These are phyloP conservation scores for Bruguiera gymnorhiza DNA, from an alignment of 345 rosid genomes.

Conservation along the genomic window DNA sequence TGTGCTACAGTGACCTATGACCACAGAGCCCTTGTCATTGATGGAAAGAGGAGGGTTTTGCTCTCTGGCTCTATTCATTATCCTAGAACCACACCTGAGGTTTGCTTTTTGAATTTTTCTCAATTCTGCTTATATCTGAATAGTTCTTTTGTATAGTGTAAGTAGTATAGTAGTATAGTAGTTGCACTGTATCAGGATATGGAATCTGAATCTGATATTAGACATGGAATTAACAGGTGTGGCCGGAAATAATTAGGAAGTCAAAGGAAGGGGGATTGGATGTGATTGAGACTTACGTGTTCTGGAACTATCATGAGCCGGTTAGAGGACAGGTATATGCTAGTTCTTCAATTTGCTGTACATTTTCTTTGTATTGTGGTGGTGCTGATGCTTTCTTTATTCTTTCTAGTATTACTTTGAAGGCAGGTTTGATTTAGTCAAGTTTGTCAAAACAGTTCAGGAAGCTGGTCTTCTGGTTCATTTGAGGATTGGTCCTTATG, in stretches of 20 bases:
- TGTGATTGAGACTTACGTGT: constrained; percentile 62
- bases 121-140: neutral
- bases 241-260: constrained; percentile 61
- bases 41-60: constrained; percentile 58
- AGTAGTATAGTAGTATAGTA: neutral
- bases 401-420: constrained; percentile 50
- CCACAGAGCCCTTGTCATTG: constrained; percentile 53
- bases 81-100: constrained; percentile 57
- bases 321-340: constrained; percentile 51
- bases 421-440: constrained; percentile 65
- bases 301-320: constrained; percentile 70
- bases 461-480: constrained; percentile 66
- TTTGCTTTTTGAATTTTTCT: constrained; percentile 13
- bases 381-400: constrained; percentile 5
- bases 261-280: constrained; percentile 64
- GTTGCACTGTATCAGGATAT: constrained; percentile 5
- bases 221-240: constrained; percentile 37
- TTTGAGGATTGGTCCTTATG: constrained; percentile 73
- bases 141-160: neutral
- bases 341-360: neutral
- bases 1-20: constrained; percentile 47
- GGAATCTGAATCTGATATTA: neutral
- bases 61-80: constrained; percentile 66
- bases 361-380: neutral
- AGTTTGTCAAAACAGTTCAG: constrained; percentile 50